These are phyloP conservation scores for Metarhizium album DNA, from an alignment of 2,329 filamentous ascomycete genomes.

Conservation along the genomic window DNA sequence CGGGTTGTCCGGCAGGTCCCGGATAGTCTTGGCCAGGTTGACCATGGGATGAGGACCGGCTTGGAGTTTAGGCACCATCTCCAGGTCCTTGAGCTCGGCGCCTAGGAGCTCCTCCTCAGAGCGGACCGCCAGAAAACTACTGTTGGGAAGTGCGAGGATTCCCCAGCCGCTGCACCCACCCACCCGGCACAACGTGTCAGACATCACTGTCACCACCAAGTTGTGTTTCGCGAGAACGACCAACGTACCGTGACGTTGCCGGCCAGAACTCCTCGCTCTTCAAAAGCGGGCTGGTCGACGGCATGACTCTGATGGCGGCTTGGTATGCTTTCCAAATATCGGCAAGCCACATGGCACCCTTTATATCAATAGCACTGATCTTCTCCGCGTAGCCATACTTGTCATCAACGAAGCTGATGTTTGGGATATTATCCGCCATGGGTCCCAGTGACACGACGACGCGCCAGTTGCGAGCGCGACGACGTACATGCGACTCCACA, in stretches of 20 bases:
- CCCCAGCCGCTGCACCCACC: constrained; percentile 33
- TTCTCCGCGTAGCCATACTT: constrained; percentile 35
- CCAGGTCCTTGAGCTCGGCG: constrained; percentile 11
- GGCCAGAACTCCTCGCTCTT: constrained; percentile 21
- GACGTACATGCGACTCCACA: constrained; percentile 24
- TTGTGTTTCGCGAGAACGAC: not conserved
- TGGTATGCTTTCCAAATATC: constrained; percentile 37
- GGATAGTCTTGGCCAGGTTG: constrained; percentile 16
- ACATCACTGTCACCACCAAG: not conserved
- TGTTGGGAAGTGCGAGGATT: constrained; percentile 33
- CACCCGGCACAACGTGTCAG: not conserved
- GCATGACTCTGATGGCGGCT: constrained; percentile 16
- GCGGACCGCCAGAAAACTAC: constrained; percentile 29
- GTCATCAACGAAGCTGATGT: constrained; percentile 39
- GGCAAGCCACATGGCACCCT: constrained; percentile 36
- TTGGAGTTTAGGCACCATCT: constrained; percentile 10
- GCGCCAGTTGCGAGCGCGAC: constrained; percentile 37
- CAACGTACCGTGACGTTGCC: constrained; percentile 16
- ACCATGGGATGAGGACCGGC: constrained; percentile 11
- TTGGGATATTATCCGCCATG: constrained; percentile 38
- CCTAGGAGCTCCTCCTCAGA: constrained; percentile 25
- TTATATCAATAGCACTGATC: constrained; percentile 40
- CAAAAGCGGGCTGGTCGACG: constrained; percentile 7
- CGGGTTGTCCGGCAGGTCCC: constrained; percentile 20
- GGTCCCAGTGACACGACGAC: constrained; percentile 33